A percentile compares a stretch with the other conserved stretches of the same genome.
Evolutionary conservation across 2,329 filamentous ascomycete genomes (phyloP).

Genomic region (Xylaria sp.): DNA sequence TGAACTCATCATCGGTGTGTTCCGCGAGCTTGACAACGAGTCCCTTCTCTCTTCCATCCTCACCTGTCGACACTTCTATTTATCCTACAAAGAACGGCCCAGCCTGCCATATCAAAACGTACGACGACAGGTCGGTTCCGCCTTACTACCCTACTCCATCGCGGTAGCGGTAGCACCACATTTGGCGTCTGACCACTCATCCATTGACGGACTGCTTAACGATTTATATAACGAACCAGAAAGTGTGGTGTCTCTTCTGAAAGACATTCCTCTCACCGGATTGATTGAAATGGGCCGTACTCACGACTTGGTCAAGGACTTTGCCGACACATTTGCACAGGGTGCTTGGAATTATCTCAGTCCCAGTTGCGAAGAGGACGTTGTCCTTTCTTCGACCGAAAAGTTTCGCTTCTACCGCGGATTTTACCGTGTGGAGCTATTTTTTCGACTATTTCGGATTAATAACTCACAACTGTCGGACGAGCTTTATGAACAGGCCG

Average conservation of each 20-base stretch:
- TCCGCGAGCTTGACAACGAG: slow-evolving; percentile 25
- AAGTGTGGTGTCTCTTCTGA: neutral
- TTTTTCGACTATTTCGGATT: slow-evolving; percentile 29
- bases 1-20: slow-evolving; percentile 20
- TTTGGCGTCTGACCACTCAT: neutral
- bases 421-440: slow-evolving; percentile 38
- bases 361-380: neutral
- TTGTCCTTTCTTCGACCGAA: slow-evolving; percentile 27
- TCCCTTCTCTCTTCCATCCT: slow-evolving; percentile 31
- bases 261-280: neutral
- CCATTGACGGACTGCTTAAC: neutral
- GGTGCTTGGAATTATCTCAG: slow-evolving; percentile 21
- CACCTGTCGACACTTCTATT: slow-evolving; percentile 35
- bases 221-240: neutral
- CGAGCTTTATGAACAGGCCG: too few relatives aligned
- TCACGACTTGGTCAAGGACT: slow-evolving; percentile 28
- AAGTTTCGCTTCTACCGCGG: slow-evolving; percentile 33
- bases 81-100: slow-evolving; percentile 29
- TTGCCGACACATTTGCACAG: slow-evolving; percentile 29
- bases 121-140: slow-evolving; percentile 16
- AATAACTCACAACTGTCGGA: neutral
- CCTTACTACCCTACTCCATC: slow-evolving; percentile 1
- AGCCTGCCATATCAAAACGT: slow-evolving; percentile 25
- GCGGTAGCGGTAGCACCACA: neutral
- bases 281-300: slow-evolving; percentile 28